Conservation (phyloP, 2,329 filamentous ascomycete genomes). For the Fusarium veterinarium region DNA sequence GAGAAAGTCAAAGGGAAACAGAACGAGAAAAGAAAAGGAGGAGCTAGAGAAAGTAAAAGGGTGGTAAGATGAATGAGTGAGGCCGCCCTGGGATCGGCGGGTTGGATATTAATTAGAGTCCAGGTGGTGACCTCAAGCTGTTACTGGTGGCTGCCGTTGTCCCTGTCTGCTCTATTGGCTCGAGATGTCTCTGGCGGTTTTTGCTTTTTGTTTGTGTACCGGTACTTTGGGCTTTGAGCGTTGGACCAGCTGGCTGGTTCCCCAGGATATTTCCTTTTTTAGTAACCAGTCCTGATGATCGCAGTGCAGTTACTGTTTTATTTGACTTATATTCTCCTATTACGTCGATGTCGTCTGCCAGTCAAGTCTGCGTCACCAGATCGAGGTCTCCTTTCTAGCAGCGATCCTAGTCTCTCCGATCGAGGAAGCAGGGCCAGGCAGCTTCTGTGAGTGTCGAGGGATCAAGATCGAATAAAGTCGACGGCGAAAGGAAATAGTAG, state of each 20-base stretch:
- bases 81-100: conserved; percentile 33
- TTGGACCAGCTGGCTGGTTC: conserved; percentile 10
- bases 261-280: conserved; percentile 19
- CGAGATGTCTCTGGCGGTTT: conserved; percentile 23
- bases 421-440: not conserved
- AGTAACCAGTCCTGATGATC: conserved; percentile 8
- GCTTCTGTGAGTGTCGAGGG: not conserved
- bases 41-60: conserved; percentile 9
- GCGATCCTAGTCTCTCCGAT: not conserved
- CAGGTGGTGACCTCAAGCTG: conserved; percentile 25
- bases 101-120: conserved; percentile 17
- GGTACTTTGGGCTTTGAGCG: conserved; percentile 12
- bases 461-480: not conserved
- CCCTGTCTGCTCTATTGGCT: conserved; percentile 24
- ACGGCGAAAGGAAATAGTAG: not conserved
- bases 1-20: not conserved
- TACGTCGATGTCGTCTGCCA: conserved; percentile 21
- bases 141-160: conserved; percentile 11
- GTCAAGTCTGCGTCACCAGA: conserved; percentile 6
- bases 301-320: not conserved
- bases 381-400: conserved; percentile 3
- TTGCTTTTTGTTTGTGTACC: conserved; percentile 24
- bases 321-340: not conserved
- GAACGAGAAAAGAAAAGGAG: not conserved
- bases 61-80: conserved; percentile 35